phyloP scores from a whole-genome alignment of 768 basidiomycete genomes.

The Tulasnella sp. region DNA sequence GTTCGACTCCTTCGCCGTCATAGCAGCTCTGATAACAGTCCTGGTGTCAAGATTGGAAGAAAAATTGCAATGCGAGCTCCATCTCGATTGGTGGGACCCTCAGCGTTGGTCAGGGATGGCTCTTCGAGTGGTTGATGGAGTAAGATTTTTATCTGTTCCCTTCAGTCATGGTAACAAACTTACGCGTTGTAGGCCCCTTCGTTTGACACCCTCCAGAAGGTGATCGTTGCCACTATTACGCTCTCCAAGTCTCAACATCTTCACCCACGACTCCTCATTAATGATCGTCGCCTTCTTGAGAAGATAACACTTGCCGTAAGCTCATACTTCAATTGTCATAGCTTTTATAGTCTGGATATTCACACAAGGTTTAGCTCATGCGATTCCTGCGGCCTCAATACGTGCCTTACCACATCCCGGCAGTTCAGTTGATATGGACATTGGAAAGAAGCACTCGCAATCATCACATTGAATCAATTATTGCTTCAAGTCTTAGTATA shows the following conservation, averaged over 20 bases:
- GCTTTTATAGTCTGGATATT: constrained; percentile 12
- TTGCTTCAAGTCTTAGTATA: constrained; percentile 64
- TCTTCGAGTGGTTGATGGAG: no score
- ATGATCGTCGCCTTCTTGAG: constrained; percentile 41
- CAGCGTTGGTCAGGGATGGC: no score
- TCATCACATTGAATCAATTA: constrained; percentile 62
- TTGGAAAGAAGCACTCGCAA: constrained; percentile 44
- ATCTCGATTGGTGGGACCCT: no score
- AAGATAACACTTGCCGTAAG: constrained; percentile 45
- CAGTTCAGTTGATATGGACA: constrained; percentile 72
- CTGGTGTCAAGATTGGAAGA: no score
- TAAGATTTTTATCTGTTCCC: no score
- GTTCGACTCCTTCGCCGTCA: no score
- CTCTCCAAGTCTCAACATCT: constrained; percentile 41
- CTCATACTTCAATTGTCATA: constrained; percentile 10
- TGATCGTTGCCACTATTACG: constrained; percentile 42
- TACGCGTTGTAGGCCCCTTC: no score
- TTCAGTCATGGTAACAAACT: no score
- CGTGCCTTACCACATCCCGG: constrained; percentile 64
- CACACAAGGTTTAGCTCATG: constrained; percentile 38
- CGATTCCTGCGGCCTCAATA: constrained; percentile 55
- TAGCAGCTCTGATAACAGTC: no score
- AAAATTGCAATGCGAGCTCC: no score
- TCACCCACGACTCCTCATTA: constrained; percentile 40
- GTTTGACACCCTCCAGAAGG: constrained; percentile 48